Percentiles rank a stretch among this genome's conserved stretches.
phyloP scores from a whole-genome alignment of 345 rosid species.

The Gossypium australe region DNA sequence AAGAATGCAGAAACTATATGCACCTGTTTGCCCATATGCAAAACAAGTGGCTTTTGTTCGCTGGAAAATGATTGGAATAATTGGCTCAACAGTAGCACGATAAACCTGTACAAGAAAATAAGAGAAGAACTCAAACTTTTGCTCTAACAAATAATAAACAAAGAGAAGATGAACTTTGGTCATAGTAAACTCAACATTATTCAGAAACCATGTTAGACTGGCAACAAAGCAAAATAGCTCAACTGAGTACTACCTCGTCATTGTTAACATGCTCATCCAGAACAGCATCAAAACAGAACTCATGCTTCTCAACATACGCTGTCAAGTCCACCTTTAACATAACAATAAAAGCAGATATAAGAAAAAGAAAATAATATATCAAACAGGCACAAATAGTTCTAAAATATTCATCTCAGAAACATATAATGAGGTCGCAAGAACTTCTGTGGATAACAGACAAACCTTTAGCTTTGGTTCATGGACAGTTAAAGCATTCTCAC shows the following conservation, averaged over 20 bases:
- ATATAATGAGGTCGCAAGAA: neutral
- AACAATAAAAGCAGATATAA: constrained; percentile 20
- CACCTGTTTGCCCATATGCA: constrained; percentile 99
- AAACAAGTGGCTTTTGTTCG: constrained; percentile 98
- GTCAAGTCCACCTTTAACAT: constrained; percentile 91
- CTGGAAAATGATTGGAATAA: constrained; percentile 84
- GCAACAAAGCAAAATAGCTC: neutral
- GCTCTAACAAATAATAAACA: constrained; percentile 7
- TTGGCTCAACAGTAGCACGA: constrained; percentile 82
- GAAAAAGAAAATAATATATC: neutral
- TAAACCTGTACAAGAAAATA: constrained; percentile 56
- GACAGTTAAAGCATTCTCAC: constrained; percentile 66
- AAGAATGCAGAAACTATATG: constrained; percentile 3
- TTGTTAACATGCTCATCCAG: constrained; percentile 75
- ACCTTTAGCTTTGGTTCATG: constrained; percentile 98
- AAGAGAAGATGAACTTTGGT: neutral
- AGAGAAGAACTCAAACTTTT: constrained; percentile 10
- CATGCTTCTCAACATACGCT: constrained; percentile 93
- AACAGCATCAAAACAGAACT: constrained; percentile 98
- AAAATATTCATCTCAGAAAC: neutral
- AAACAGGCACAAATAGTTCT: neutral
- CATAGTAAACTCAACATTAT: neutral
- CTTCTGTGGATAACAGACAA: constrained; percentile 20
- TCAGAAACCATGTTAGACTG: neutral
- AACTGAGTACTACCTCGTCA: constrained; percentile 58